Evolutionary conservation across 179 eudicot genomes (phyloP).

Genomic region (Pouteria campechiana): DNA sequence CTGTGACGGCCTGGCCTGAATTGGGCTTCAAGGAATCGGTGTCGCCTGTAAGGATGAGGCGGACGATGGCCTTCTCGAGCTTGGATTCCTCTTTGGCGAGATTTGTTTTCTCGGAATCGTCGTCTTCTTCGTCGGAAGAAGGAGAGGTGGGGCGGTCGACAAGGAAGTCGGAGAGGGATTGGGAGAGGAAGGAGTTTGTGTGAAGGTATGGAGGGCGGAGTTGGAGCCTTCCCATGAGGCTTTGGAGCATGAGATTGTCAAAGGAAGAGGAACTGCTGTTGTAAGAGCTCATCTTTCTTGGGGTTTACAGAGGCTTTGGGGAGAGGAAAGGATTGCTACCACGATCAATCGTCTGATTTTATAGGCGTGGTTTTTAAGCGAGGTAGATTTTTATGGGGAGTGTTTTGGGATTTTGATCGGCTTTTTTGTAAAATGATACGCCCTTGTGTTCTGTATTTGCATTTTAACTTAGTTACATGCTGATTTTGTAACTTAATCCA

Average conservation of each 20-base stretch:
- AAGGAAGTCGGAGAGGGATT: conserved; percentile 49
- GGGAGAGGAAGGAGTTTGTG: conserved; percentile 23
- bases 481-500: too few relatives aligned
- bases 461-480: too few relatives aligned
- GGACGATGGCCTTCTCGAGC: conserved; percentile 67
- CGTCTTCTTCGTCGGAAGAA: conserved; percentile 18
- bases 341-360: too few relatives aligned
- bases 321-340: neutral
- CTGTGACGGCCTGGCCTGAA: conserved; percentile 79
- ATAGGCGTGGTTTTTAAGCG: too few relatives aligned
- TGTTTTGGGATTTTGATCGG: too few relatives aligned
- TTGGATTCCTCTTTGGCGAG: conserved; percentile 65
- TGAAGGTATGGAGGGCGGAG: conserved; percentile 27
- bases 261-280: conserved; percentile 42
- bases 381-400: too few relatives aligned
- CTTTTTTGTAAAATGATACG: too few relatives aligned
- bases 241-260: conserved; percentile 81
- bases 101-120: conserved; percentile 16
- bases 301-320: neutral
- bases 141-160: conserved; percentile 25
- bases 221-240: conserved; percentile 64
- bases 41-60: conserved; percentile 46
- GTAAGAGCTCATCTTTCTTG: conserved; percentile 44
- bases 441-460: too few relatives aligned
- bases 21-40: conserved; percentile 67